Evolutionary conservation across 768 basidiomycete species (phyloP), one percentile per base, ranked within the genome.

Genomic region (Tricholomella constricta): DNA sequence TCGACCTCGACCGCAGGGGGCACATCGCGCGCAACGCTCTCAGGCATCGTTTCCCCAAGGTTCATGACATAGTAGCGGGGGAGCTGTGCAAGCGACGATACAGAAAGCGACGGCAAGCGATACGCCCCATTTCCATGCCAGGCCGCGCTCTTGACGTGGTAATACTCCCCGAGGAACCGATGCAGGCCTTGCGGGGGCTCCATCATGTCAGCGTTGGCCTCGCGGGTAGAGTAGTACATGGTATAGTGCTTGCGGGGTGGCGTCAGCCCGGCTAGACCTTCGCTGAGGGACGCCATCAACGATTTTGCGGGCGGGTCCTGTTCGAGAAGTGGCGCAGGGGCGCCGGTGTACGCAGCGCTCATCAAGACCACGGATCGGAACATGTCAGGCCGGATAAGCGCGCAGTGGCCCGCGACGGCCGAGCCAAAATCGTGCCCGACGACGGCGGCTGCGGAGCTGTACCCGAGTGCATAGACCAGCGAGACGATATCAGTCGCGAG

Each of bases 1-100:
- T 53, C 42, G 6, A 71, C 58, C 45, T 72, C 68, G 22, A 55
- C 63, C 29, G 62, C 31, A 2, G 69, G 67, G 7, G 75, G 76
- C 3, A 67, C 66, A 15, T 73, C 60, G 15, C 66, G 63, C 12
- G 54, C 57, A 29, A 84, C 71, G 23, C 75, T 65, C 48, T 81
- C 66, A 1, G 80, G 77, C 84, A 86, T 86, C 41, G 71, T 78
- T 32, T 75, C 68, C n/a, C 73, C 55, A 9, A 74, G 62, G 19
- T 75, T 78, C 83, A 87, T 85, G 62, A 85, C 69, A 61, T 86
- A 85, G 72, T 85, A 86, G 14, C 72, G 71, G 6, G 85, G 84
- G 23, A 86, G 57, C 3, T 60, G 62, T 2, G 76, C 70, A 31
- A 82, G 64, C 41, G 73, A 66, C 17, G 55, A 45, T 0, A 71